Evolutionary conservation across 2,329 filamentous ascomycete genomes (phyloP), one percentile per base, ranked within the genome.

Genomic region (Aspergillus amoenus): DNA sequence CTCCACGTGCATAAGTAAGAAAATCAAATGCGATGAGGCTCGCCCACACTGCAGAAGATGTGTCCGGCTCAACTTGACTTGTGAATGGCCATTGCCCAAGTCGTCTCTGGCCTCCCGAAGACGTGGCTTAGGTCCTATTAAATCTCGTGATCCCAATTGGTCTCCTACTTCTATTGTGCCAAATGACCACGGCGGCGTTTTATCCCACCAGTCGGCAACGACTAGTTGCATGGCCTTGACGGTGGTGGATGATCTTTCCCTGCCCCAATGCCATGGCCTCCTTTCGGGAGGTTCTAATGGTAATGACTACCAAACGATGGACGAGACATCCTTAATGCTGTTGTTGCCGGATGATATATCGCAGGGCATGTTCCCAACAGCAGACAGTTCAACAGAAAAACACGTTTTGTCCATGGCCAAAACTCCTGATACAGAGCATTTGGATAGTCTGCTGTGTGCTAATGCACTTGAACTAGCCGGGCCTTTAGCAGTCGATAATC

Each of bases 1-100:
- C 15, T 44, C 43, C 4, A 60, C 55, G 4, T 60, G 58, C 24
- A n/a, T 57, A 17, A 40, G 18, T 22, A 60, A 60, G 21, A 50
- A 46, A 15, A 55, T 60, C 21, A 60, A 60, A 9, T 60, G 58
- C 21, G 58, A 57, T 8, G 58, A 60, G 43, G n/a, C 21, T 17
- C 58, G 37, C 17, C 58, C 55, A 18, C 13, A 51, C 18, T 60
- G 55, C 27, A 22, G 7, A 18, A 47, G 58, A 41, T 60, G 58
- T n/a, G 17, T 47, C 18, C 55, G 58, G 22, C 55, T 60, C 15
- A 37, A 24, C 1, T 21, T 60, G 39, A 11, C 21, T 3, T 60
- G 58, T 40, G 55, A 57, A 49, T 60, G 58, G 58, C 34, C 55
- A 8, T 15, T 34, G 21, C 50, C 43, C 5, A 54, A 50, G 30